Evolutionary conservation across 768 basidiomycete species (phyloP), one percentile per base, ranked within the genome.

Genomic region (Mycena alexandri): DNA sequence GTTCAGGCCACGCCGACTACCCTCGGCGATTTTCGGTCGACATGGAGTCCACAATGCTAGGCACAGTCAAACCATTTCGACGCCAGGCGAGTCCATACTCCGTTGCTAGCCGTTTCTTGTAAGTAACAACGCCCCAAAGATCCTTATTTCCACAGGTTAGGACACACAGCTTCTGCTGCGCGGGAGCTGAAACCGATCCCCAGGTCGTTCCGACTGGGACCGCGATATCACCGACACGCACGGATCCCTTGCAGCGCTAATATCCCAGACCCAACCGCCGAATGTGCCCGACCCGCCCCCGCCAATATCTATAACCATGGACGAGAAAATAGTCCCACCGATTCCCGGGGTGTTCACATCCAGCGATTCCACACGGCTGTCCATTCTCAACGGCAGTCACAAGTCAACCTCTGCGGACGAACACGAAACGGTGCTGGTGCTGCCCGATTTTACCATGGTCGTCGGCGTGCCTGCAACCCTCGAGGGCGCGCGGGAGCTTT

Each of bases 391-490:
- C 73, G 94, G 93, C 25, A 95, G 92, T 73, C 92, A 95, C 73
- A 83, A 83, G 63, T 89, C 92, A 9, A 79, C 95, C 55, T 89
- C 87, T n/a, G 85, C 89, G 58, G 84, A 89, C 41, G 82, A 87
- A 54, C 81, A 83, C 57, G 91, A 96, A 71, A 92, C 93, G 0
- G 93, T 96, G 19, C 84, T 99, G 47, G 87, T 98, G 2, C 89
- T 99, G 72, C 97, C 97, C 8, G 97, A 99, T 79, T 99, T 90
- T 82, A 95, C 90, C 71, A 84, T 95, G 51, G 86, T 96, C 33
- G 85, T 88, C 2, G 90, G 91, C 57, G 89, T 98, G 16, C 86
- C 87, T 24, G 83, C 88, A 38, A 85, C 90, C 0, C 63, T 76
- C 16, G 81, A 85, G 2, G 93, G 93, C 25, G 96, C 95, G 8